Evolutionary conservation across 495 filamentous ascomycete genomes (phyloP), one percentile per base, ranked within the genome.

Genomic region (Annulohypoxylon nitens): DNA sequence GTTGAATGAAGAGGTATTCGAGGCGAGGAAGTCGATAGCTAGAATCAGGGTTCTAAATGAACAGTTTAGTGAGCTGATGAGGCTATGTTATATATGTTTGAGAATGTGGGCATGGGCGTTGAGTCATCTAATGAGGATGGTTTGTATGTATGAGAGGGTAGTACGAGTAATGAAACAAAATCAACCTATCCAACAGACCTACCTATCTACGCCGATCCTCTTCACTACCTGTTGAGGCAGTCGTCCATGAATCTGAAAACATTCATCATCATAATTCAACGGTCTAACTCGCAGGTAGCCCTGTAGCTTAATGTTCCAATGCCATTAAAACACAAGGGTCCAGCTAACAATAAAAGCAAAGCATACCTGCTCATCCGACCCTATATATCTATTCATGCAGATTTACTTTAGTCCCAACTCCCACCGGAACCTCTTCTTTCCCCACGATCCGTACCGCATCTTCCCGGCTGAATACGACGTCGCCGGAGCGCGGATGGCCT

Each of bases 1-100:
- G 43, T 80, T 3, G 76, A 43, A 80, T 3, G 26, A 54, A 23
- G 50, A 12, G 11, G 1, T 54, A 3, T 1, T 12, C 11, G 23
- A 11, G 23, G 11, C 47, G 45, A 16, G 8, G 18, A 26, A 26
- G n/a, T 51, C 23, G 48, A 26, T 4, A 3, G 20, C 48, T 51
- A 26, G 0, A 14, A 11, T 7, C 3, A 26, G 48, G 9, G 0
- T 9, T 51, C 20, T 23, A 20, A n/a, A 20, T 50, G 45, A 23
- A 20, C 2, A 7, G 5, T 9, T 25, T 7, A 16, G 10, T 20
- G 26, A 4, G 10, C 11, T 12, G 48, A 23, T 26, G 48, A 4
- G 25, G 20, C 20, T 30, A 14, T 8, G 5, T 45, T 14, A 47
- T 47, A 47, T 5, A 14, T 7, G 50, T 0, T 11, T n/a, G 50